phyloP scores from a whole-genome alignment of 345 rosid species.

The Populus davidiana region DNA sequence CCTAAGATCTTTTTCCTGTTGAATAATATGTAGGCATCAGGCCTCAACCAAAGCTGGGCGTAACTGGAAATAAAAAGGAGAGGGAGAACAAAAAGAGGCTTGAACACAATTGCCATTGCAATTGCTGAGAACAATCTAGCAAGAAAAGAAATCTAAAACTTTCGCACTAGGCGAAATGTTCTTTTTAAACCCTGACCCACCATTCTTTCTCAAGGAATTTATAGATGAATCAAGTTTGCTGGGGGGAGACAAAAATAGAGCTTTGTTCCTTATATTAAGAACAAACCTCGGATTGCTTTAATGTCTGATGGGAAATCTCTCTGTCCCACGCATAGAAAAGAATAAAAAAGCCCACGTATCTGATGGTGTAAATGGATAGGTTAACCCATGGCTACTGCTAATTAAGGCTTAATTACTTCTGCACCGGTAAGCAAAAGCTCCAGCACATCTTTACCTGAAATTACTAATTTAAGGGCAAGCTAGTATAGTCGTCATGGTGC shows the following conservation, averaged over 20 bases:
- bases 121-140: neutral
- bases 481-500: too few relatives aligned
- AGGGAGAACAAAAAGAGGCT: slow-evolving; percentile 5
- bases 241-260: slow-evolving; percentile 3
- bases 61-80: slow-evolving; percentile 19
- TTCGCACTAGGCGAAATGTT: neutral
- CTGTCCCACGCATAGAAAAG: neutral
- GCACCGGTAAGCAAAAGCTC: neutral
- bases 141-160: neutral
- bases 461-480: neutral
- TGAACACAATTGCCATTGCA: slow-evolving; percentile 3
- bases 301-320: neutral
- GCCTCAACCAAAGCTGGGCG: neutral
- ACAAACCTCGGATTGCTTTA: neutral
- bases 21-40: neutral
- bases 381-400: neutral
- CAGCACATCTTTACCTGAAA: neutral
- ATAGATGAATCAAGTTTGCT: neutral
- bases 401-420: neutral
- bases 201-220: neutral
- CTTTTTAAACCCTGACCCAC: neutral
- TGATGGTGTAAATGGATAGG: neutral
- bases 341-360: too few relatives aligned
- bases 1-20: slow-evolving; percentile 10
- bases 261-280: slow-evolving; percentile 10